Evolutionary conservation across 2,329 filamentous ascomycete species (phyloP).

Genomic region (Fusarium haematococcum): DNA sequence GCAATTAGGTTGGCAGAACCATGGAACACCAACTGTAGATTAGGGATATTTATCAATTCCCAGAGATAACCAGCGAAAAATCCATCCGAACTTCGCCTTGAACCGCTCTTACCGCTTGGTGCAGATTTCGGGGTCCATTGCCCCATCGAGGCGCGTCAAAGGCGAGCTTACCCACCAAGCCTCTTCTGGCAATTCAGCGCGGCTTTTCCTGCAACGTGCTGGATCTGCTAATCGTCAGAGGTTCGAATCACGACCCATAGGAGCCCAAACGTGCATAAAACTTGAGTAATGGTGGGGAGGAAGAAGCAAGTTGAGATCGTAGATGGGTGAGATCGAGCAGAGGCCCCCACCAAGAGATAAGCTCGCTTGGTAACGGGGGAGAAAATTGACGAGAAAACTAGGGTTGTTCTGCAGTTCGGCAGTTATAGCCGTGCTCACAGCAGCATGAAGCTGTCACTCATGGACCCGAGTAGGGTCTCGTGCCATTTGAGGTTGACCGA

Average conservation of each 20-base stretch:
- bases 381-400: background rate
- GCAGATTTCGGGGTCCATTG: background rate
- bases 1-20: background rate
- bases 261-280: background rate
- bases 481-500: conserved; percentile 39
- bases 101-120: conserved; percentile 13
- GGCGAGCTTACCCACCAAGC: conserved; percentile 3
- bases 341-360: background rate
- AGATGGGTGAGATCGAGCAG: background rate
- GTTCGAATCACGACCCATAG: background rate
- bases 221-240: conserved; percentile 16
- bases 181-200: conserved; percentile 29
- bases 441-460: conserved; percentile 41
- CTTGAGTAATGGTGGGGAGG: background rate
- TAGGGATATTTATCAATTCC: background rate
- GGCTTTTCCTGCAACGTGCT: conserved; percentile 27
- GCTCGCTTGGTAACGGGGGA: background rate
- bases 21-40: background rate
- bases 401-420: background rate
- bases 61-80: background rate
- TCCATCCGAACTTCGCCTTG: background rate
- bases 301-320: background rate
- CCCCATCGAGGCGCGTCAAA: conserved; percentile 15
- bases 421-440: conserved; percentile 4
- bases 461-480: conserved; percentile 31